Evolutionary conservation across 768 basidiomycete genomes (phyloP).

Genomic region (Termitomyces titanicus): DNA sequence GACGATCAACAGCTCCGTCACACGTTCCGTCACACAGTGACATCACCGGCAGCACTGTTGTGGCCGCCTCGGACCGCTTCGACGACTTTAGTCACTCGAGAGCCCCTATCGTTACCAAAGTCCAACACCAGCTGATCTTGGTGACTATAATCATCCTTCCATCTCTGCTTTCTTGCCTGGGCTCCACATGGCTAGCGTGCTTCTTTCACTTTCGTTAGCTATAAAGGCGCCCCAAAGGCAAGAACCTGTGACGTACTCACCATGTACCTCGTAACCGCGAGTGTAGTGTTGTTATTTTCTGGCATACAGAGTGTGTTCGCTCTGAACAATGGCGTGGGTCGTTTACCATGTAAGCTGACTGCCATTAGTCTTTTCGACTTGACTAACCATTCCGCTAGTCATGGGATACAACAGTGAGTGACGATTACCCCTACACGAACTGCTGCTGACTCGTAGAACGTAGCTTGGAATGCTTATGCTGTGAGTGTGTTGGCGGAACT

Average conservation of each 20-base stretch:
- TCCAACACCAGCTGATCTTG: too few species aligned
- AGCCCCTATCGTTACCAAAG: too few species aligned
- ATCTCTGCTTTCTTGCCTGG: not conserved
- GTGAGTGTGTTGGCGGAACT: slow-evolving; percentile 28
- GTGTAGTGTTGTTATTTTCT: not conserved
- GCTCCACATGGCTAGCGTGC: not conserved
- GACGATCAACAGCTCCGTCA: slow-evolving; percentile 2
- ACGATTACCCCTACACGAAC: not conserved
- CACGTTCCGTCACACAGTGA: too few species aligned
- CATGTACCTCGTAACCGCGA: not conserved
- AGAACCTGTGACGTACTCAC: not conserved
- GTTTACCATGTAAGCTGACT: slow-evolving; percentile 31
- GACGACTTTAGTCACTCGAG: too few species aligned
- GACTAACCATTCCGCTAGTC: slow-evolving; percentile 27
- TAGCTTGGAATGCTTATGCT: slow-evolving; percentile 72
- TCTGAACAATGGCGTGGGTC: slow-evolving; percentile 30
- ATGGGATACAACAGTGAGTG: slow-evolving; percentile 64
- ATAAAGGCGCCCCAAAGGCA: not conserved
- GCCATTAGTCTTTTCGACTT: not conserved
- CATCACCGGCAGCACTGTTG: too few species aligned
- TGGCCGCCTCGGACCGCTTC: too few species aligned
- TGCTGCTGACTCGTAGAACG: not conserved
- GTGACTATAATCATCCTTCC: too few species aligned
- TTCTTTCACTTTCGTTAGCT: not conserved
- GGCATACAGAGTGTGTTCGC: not conserved